Evolutionary conservation across 2,329 filamentous ascomycete species (phyloP).

Genomic region (Tolypocladium guangdongense): DNA sequence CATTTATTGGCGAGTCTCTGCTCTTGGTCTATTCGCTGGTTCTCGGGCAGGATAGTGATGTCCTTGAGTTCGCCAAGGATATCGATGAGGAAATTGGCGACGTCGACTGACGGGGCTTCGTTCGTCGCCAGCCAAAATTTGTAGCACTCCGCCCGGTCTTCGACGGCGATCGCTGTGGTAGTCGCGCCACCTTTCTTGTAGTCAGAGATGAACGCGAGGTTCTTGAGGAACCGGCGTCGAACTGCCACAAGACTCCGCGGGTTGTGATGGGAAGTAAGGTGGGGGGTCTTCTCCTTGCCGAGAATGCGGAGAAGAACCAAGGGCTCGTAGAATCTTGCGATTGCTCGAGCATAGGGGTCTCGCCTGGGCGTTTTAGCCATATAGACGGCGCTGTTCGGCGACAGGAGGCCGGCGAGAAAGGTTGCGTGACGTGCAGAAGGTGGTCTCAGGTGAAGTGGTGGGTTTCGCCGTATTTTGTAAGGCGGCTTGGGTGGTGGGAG

Average conservation of each 20-base stretch:
- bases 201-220: constrained; percentile 34
- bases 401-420: neutral
- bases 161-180: constrained; percentile 32
- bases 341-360: constrained; percentile 4
- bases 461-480: neutral
- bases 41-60: neutral
- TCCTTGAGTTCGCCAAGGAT: constrained; percentile 10
- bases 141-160: constrained; percentile 18
- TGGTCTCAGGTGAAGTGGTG: too few relatives aligned
- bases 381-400: too few relatives aligned
- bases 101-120: constrained; percentile 7
- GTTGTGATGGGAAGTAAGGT: neutral
- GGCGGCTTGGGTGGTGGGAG: neutral
- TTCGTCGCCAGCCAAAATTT: constrained; percentile 36
- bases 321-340: constrained; percentile 12
- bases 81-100: constrained; percentile 17
- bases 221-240: constrained; percentile 21
- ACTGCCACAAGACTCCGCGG: neutral
- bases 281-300: neutral
- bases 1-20: constrained; percentile 1
- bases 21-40: neutral
- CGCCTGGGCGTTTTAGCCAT: constrained; percentile 9
- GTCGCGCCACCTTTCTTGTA: constrained; percentile 32
- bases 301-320: constrained; percentile 8
- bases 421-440: too few relatives aligned